Evolutionary conservation across 2,329 filamentous ascomycete species (phyloP).

Genomic region (Colletotrichum ledebouriae): DNA sequence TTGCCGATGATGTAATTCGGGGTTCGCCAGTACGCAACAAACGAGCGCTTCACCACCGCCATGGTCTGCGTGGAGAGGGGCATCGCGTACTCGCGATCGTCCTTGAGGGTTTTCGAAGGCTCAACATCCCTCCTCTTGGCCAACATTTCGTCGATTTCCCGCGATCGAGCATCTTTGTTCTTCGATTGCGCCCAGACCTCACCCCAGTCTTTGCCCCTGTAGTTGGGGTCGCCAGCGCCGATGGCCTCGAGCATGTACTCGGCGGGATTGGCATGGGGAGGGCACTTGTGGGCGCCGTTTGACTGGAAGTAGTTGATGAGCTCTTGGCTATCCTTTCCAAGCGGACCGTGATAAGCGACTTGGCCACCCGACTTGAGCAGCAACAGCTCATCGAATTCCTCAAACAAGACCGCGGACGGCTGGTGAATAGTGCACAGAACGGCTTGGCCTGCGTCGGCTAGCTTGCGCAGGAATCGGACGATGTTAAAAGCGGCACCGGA

Average conservation of each 20-base stretch:
- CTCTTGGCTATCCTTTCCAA: conserved; percentile 62
- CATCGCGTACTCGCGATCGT: conserved; percentile 74
- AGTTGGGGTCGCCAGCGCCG: conserved; percentile 73
- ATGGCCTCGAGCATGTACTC: conserved; percentile 70
- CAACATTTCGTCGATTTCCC: conserved; percentile 68
- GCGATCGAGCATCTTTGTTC: conserved; percentile 59
- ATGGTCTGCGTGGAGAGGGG: conserved; percentile 66
- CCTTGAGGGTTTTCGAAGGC: conserved; percentile 56
- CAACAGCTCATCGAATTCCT: conserved; percentile 69
- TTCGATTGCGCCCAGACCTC: conserved; percentile 70
- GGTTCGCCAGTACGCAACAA: conserved; percentile 74
- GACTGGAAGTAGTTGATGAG: conserved; percentile 66
- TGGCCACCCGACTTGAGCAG: conserved; percentile 67
- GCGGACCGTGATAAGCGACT: conserved; percentile 67
- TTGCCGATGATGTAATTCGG: conserved; percentile 75
- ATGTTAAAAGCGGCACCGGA: conserved; percentile 72
- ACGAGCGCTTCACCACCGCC: conserved; percentile 69
- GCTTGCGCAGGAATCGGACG: conserved; percentile 70
- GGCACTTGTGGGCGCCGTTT: conserved; percentile 63
- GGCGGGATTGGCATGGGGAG: conserved; percentile 63
- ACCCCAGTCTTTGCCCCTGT: conserved; percentile 72
- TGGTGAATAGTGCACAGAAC: conserved; percentile 74
- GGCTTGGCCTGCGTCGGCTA: conserved; percentile 71
- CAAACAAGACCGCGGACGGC: conserved; percentile 68
- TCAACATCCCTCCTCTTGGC: conserved; percentile 56